phyloP scores from a whole-genome alignment of 176 grass and related monocot species.

The Eragrostis curvula region DNA sequence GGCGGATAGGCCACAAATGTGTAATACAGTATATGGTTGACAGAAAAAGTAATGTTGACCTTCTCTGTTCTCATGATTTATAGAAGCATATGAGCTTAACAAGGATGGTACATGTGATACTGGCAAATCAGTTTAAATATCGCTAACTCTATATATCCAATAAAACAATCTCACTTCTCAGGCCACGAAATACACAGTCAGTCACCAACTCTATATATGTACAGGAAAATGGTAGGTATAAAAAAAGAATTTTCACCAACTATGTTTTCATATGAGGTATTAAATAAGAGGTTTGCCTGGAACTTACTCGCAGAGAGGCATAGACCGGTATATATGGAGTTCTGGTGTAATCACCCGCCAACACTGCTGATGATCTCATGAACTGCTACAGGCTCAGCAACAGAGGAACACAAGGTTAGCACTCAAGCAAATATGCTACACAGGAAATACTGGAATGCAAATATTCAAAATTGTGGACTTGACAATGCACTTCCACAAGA shows the following conservation, averaged over 20 bases:
- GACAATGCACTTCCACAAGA: background rate
- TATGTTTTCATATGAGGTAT: conserved; percentile 1
- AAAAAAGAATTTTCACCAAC: background rate
- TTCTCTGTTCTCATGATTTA: conserved; percentile 22
- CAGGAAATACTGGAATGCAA: background rate
- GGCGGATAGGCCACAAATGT: background rate
- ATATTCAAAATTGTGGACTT: background rate
- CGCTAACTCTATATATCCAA: too few species aligned
- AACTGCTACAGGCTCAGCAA: conserved; percentile 56
- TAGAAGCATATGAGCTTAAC: background rate
- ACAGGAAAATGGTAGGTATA: background rate
- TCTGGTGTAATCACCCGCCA: conserved; percentile 66
- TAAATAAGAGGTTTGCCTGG: conserved; percentile 23
- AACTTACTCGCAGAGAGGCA: conserved; percentile 79
- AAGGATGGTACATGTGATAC: conserved; percentile 9
- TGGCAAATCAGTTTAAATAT: background rate
- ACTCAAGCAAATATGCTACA: background rate
- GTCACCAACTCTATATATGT: background rate
- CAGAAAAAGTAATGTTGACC: background rate
- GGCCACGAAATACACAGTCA: background rate
- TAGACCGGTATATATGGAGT: conserved; percentile 86
- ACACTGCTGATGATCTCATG: conserved; percentile 54
- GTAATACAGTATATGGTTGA: conserved; percentile 2
- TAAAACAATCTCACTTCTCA: background rate
- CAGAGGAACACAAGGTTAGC: background rate